Conservation (phyloP, 805 yeast species). For the Maudiozyma pseudohumilis region DNA sequence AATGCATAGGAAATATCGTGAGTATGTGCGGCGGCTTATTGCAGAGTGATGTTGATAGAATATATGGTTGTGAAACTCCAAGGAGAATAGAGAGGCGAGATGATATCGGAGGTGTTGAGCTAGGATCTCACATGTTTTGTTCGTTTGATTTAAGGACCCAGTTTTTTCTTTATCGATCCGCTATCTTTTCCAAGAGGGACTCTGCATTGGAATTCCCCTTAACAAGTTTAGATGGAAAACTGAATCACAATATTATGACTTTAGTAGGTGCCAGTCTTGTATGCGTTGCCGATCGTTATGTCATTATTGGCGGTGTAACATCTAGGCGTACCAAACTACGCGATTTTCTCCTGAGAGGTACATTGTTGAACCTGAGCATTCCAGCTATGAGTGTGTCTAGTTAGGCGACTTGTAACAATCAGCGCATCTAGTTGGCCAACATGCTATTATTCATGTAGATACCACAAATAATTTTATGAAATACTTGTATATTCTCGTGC, state of each 20-base stretch:
- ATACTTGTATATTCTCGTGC: too few species aligned
- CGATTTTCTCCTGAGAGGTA: constrained; percentile 19
- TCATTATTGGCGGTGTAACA: constrained; percentile 22
- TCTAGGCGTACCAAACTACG: constrained; percentile 9
- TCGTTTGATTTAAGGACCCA: constrained; percentile 13
- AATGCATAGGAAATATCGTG: constrained; percentile 15
- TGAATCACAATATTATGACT: neutral
- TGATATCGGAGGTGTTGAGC: constrained; percentile 4
- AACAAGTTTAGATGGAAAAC: neutral
- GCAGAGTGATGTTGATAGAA: constrained; percentile 20
- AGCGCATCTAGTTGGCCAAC: neutral
- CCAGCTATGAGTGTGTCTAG: constrained; percentile 2
- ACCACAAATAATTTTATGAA: too few species aligned
- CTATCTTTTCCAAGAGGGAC: neutral
- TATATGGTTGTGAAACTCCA: constrained; percentile 7
- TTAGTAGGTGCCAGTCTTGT: constrained; percentile 5
- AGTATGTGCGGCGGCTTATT: constrained; percentile 23
- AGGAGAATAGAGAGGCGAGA: neutral
- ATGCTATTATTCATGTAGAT: too few species aligned
- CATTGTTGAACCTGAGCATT: constrained; percentile 6
- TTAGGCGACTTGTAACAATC: neutral
- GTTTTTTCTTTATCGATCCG: constrained; percentile 5
- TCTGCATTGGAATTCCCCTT: neutral
- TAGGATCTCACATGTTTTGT: constrained; percentile 12
- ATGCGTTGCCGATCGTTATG: constrained; percentile 10